phyloP scores from a whole-genome alignment of 2,329 filamentous ascomycete genomes.

The Penicillium fuscoglaucum region DNA sequence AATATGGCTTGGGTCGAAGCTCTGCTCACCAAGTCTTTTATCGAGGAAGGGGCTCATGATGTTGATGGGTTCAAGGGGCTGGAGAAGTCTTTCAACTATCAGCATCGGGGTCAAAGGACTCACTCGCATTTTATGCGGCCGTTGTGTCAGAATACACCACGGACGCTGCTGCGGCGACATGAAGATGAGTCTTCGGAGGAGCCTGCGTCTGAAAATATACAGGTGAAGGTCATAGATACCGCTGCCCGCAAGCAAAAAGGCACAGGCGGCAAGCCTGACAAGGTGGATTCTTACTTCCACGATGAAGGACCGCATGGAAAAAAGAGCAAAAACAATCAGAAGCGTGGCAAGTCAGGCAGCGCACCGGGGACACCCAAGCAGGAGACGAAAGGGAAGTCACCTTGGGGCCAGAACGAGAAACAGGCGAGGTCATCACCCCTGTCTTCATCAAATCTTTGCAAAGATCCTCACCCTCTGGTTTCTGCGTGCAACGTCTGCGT shows the following conservation, averaged over 20 bases:
- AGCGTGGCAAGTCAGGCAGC: conserved; percentile 30
- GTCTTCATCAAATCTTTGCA: conserved; percentile 40
- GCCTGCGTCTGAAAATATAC: conserved; percentile 15
- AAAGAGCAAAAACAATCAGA: conserved; percentile 30
- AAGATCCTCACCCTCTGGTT: conserved; percentile 24
- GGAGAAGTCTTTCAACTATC: conserved; percentile 61
- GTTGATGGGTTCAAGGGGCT: conserved; percentile 64
- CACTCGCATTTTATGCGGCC: conserved; percentile 66
- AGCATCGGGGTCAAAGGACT: conserved; percentile 58
- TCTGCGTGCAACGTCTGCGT: conserved; percentile 33
- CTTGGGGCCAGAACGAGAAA: conserved; percentile 35
- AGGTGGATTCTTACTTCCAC: conserved; percentile 26
- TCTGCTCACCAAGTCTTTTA: conserved; percentile 63
- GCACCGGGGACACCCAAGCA: conserved; percentile 26
- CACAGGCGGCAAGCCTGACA: conserved; percentile 27
- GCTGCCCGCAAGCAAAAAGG: conserved; percentile 31
- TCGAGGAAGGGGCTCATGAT: conserved; percentile 63
- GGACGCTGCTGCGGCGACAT: conserved; percentile 29
- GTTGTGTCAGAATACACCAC: conserved; percentile 54
- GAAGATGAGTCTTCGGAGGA: conserved; percentile 20
- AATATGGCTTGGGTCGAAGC: conserved; percentile 63
- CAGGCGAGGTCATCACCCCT: conserved; percentile 19
- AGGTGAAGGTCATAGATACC: conserved; percentile 12
- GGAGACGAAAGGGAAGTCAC: conserved; percentile 33
- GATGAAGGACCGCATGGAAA: conserved; percentile 32